Base-by-base conservation (phyloP, 768 basidiomycete species). In the Cystoderma amianthinum region DNA sequence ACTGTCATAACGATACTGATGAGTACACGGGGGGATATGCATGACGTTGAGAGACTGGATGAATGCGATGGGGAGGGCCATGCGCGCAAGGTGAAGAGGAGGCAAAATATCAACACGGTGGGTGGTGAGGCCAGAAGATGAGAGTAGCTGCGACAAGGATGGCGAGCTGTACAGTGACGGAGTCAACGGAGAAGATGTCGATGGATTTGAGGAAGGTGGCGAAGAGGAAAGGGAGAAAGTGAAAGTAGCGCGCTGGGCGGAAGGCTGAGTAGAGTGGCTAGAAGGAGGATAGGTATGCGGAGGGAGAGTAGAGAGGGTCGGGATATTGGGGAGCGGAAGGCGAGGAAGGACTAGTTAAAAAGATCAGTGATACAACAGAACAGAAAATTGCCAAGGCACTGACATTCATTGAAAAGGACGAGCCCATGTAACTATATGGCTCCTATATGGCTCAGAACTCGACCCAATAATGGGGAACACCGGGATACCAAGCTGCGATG, bases 321-420 rank as follows among this genome's bases (percentile, higher is more conserved):
- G 9, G 72, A 68, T 32, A n/a, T n/a, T n/a, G n/a, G n/a, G n/a
- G 69, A 55, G 39, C 74, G 72, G 46, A 81, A 47, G 28, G 78
- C 66, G 43, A 68, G 54, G 55, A 78, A 59, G 42, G 77, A 68
- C 48, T 74, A 70, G 17, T 67, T 50, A 32, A 91, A 63, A 44
- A 70, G 53, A 7, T 65, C 61, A 22, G 72, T 33, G 22, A 86
- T 60, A 86, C 28, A 97, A 68, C 24, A 95, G 65, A 49, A 81
- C 72, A 0, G 91, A 76, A 2, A 95, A 69, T 83, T 88, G 91
- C 0, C 91, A 93, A 60, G 96, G 92, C 44, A 76, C 65, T 46
- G 93, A 67, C 0, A 86, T 88, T 89, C 93, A 97, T 59, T 97
- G 93, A 92, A 53, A 96, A 76, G 5, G 78, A 68, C 49, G 96